Base-by-base conservation (phyloP, 331 rosid genomes). In the Telfairia occidentalis region DNA sequence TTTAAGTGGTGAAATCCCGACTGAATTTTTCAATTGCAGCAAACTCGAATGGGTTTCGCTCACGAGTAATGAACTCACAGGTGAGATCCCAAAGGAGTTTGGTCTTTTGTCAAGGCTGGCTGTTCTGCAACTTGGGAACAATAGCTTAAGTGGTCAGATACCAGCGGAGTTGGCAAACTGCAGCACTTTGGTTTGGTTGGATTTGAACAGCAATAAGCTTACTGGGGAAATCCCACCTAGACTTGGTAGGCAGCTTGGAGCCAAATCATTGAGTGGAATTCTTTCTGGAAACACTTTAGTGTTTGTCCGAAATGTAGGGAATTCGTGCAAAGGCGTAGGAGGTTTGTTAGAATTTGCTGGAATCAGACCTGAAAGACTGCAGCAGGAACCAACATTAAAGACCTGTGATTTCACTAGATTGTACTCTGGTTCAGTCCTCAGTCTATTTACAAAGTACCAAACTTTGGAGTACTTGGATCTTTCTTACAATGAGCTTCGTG, bases 171-270 rank as follows among this genome's bases (percentile, higher is more conserved):
- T 95, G 11, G 90, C 86, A 42, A 90, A 92, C 32, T 95, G 98
- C 84, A 91, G 82, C 83, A 92, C 92, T 77, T 86, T 95, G 88
- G 98, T 95, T 81, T 95, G 98, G 98, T 77, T 95, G 93, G 98
- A 95, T 58, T 90, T 95, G 86, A 95, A 91, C 87, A 91, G 98
- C 83, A 95, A 95, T 86, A 88, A 85, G 81, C 97, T 95, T 65
- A 91, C 91, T 0, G 98, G 98, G 12, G 97, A 90, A 81, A 95
- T 95, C 80, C 98, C 98, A 18, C 86, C 97, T 10, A 85, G 91
- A 61, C 92, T 95, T 42, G 98, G 98, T 5, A 87, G 97, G 76
- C 98, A 95, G 89, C 85, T 9, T 43, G 98, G 97, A 48, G 90
- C 96, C 21, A 87, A 88, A 71, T 83, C 98, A 15, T 83, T 88